phyloP scores from a whole-genome alignment of 2,329 filamentous ascomycete species.

The Monilinia polystroma region DNA sequence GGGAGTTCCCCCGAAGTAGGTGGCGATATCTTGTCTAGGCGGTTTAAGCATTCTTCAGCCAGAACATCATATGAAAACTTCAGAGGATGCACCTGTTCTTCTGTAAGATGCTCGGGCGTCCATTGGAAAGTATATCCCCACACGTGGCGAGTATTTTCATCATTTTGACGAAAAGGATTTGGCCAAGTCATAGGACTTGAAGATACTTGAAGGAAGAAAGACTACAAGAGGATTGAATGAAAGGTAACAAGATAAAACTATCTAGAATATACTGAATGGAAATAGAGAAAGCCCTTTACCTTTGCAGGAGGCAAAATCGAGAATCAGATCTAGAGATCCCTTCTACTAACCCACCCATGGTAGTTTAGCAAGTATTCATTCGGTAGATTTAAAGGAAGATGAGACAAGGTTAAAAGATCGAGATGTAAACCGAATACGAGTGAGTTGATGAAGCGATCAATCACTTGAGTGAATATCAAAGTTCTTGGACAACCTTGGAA shows the following conservation, averaged over 20 bases:
- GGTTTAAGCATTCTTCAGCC: conserved; percentile 63
- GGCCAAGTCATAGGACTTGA: conserved; percentile 12
- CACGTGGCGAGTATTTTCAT: conserved; percentile 32
- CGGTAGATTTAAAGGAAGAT: no score
- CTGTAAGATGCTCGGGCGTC: conserved; percentile 61
- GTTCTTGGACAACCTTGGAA: no score
- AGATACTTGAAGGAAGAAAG: background rate
- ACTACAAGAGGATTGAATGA: background rate
- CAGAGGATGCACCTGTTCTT: conserved; percentile 57
- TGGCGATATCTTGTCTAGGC: conserved; percentile 61
- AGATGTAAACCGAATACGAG: no score
- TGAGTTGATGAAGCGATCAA: no score
- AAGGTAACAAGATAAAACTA: background rate
- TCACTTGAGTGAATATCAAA: no score
- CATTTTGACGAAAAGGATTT: conserved; percentile 30
- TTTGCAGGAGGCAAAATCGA: background rate
- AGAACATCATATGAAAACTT: conserved; percentile 68
- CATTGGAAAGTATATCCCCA: conserved; percentile 72
- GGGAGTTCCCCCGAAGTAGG: conserved; percentile 38
- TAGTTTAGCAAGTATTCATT: background rate
- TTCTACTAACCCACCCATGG: background rate
- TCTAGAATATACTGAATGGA: background rate
- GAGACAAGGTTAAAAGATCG: no score
- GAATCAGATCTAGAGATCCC: background rate
- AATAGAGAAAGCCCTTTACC: background rate